phyloP scores from a whole-genome alignment of 805 yeast species.

The Limtongozyma cylindracea region DNA sequence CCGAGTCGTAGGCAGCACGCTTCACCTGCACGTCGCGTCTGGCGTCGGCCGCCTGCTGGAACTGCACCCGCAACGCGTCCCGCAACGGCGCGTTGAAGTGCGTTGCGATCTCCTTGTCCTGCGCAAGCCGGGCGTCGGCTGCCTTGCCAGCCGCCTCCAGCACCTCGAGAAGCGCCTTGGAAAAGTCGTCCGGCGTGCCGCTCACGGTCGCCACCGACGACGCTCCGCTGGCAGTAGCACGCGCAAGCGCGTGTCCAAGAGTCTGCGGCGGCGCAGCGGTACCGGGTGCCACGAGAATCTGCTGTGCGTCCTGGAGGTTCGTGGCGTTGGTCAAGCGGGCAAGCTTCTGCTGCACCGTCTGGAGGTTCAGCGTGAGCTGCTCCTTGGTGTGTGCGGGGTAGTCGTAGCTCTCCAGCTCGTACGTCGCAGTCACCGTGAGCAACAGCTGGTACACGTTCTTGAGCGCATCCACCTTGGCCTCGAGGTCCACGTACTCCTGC shows the following conservation, averaged over 20 bases:
- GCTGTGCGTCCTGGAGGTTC: conserved; percentile 64
- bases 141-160: conserved; percentile 48
- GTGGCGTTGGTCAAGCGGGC: conserved; percentile 45
- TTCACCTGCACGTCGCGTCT: conserved; percentile 58
- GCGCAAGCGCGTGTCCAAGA: conserved; percentile 54
- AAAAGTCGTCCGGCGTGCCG: conserved; percentile 20
- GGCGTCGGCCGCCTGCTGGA: conserved; percentile 37
- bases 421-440: conserved; percentile 18
- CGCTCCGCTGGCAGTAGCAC: conserved; percentile 44
- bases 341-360: conserved; percentile 36
- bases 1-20: conserved; percentile 57
- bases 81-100: conserved; percentile 45
- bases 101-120: conserved; percentile 46
- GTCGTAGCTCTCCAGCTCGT: conserved; percentile 61
- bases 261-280: conserved; percentile 50
- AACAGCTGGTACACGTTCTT: conserved; percentile 16
- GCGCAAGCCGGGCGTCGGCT: conserved; percentile 64
- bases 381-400: conserved; percentile 60
- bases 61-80: conserved; percentile 31
- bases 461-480: conserved; percentile 12
- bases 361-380: conserved; percentile 49
- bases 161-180: conserved; percentile 37
- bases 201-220: conserved; percentile 16
- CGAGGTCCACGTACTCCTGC: conserved; percentile 38
- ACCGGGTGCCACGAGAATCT: conserved; percentile 24